A percentile compares a stretch with the other conserved stretches of the same genome.
Evolutionary conservation across 2,329 filamentous ascomycete genomes (phyloP).

Genomic region (Aschersonia sp.): DNA sequence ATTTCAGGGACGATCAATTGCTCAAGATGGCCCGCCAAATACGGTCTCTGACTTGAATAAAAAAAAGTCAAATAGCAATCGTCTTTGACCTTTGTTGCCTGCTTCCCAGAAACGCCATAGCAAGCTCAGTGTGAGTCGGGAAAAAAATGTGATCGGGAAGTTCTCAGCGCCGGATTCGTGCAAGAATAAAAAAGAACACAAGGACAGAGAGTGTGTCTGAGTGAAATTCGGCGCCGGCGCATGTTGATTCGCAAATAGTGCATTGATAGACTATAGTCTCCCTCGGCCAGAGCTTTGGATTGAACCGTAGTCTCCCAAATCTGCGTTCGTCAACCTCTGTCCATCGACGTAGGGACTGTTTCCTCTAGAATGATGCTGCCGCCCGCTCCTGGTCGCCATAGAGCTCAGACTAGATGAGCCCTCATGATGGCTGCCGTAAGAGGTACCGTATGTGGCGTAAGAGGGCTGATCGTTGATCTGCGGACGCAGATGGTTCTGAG

Average conservation of each 20-base stretch:
- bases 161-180: too few species aligned
- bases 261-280: background rate
- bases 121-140: too few species aligned
- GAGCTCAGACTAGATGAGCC: conserved; percentile 42
- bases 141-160: too few species aligned
- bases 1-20: too few species aligned
- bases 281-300: background rate
- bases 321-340: conserved; percentile 22
- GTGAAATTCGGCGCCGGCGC: background rate
- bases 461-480: conserved; percentile 1
- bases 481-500: conserved; percentile 2
- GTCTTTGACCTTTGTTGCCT: too few species aligned
- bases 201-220: background rate
- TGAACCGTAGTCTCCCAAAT: background rate
- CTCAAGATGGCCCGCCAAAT: too few species aligned
- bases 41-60: too few species aligned
- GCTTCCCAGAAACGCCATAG: too few species aligned
- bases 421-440: conserved; percentile 20
- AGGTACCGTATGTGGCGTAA: conserved; percentile 11
- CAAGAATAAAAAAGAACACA: background rate
- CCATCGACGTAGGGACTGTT: conserved; percentile 32
- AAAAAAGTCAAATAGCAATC: too few species aligned
- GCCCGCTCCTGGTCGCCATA: conserved; percentile 18
- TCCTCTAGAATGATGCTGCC: conserved; percentile 15
- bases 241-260: too few species aligned